phyloP scores from a whole-genome alignment of 2,329 filamentous ascomycete species.

The Fusarium sp. region DNA sequence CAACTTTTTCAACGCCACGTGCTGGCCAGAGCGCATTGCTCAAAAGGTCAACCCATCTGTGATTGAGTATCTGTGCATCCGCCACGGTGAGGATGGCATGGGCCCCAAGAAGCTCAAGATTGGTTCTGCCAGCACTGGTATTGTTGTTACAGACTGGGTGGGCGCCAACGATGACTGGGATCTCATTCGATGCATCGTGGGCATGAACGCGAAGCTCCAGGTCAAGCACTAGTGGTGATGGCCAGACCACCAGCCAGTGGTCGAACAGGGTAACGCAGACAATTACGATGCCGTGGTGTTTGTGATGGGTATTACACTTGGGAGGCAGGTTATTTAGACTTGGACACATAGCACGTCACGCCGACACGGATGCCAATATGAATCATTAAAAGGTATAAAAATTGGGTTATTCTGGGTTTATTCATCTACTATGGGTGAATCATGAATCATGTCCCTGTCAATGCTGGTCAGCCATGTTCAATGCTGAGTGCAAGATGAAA shows the following conservation, averaged over 20 bases:
- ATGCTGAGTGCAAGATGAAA: constrained; percentile 10
- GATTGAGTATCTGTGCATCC: constrained; percentile 70
- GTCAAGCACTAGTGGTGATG: constrained; percentile 52
- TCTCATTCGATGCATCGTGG: constrained; percentile 85
- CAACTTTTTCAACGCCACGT: constrained; percentile 92
- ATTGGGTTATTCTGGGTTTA: background rate
- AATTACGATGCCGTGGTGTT: background rate
- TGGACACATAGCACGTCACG: constrained; percentile 4
- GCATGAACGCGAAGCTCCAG: constrained; percentile 83
- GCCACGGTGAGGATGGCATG: constrained; percentile 65
- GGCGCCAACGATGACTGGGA: constrained; percentile 91
- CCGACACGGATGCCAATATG: background rate
- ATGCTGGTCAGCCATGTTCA: constrained; percentile 20
- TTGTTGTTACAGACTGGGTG: constrained; percentile 95
- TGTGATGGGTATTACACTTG: constrained; percentile 4
- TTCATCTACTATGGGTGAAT: background rate
- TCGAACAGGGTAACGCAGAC: background rate
- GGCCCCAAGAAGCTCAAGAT: constrained; percentile 63
- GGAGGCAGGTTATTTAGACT: background rate
- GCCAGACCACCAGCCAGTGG: background rate
- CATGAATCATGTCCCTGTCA: background rate
- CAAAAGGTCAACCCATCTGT: constrained; percentile 86
- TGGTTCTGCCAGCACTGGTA: constrained; percentile 82
- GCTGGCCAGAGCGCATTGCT: constrained; percentile 95
- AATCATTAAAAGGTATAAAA: background rate